Percentiles rank a stretch among this genome's conserved stretches.
These are phyloP conservation scores for Dipteronia sinensis DNA, from an alignment of 345 rosid species.

Conservation along the genomic window DNA sequence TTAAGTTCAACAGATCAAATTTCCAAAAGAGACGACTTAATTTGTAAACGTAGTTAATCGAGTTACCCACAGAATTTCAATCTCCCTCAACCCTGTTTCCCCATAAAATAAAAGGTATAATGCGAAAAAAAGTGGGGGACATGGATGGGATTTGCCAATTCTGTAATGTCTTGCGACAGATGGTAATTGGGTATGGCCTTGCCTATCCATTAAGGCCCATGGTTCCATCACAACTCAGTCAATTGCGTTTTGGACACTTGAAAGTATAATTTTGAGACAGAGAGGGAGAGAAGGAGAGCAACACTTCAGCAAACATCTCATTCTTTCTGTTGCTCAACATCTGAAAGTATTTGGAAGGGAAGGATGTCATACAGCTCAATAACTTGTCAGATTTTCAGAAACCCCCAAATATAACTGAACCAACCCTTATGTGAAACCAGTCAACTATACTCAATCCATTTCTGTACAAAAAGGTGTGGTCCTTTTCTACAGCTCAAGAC, in stretches of 20 bases:
- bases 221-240: background rate
- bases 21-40: background rate
- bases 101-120: background rate
- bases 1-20: background rate
- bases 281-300: background rate
- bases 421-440: background rate
- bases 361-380: background rate
- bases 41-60: background rate
- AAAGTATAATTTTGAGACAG: background rate
- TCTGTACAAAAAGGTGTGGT: background rate
- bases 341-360: background rate
- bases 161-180: background rate
- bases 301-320: background rate
- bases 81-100: background rate
- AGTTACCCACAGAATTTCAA: slow-evolving; percentile 8
- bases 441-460: background rate
- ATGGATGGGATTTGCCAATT: background rate
- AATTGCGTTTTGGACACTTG: background rate
- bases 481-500: background rate
- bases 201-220: background rate
- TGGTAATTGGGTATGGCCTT: background rate
- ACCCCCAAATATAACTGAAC: background rate
- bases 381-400: background rate
- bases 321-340: background rate
- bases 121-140: background rate